Conservation (phyloP, 2,329 filamentous ascomycete genomes). For the Lasiodiplodia citricola region DNA sequence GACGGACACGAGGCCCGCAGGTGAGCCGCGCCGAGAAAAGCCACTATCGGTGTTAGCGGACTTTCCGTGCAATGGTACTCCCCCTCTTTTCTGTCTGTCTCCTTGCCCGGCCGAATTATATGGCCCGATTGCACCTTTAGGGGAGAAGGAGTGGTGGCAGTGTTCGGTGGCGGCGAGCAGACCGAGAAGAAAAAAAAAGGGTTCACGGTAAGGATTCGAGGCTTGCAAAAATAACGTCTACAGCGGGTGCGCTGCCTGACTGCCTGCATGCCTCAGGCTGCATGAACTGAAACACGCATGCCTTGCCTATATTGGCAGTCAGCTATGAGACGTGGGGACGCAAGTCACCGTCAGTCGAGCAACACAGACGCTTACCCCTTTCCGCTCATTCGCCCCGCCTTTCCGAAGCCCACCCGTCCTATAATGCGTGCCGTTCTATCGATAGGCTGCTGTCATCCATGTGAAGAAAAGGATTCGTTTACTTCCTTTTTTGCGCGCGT, state of each 20-base stretch:
- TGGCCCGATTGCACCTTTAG: neutral
- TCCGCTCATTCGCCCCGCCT: neutral
- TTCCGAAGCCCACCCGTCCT: constrained; percentile 3
- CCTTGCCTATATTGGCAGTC: neutral
- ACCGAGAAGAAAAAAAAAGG: no score
- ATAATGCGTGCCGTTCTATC: neutral
- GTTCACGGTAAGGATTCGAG: no score
- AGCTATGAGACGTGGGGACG: neutral
- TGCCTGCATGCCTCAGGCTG: constrained; percentile 1
- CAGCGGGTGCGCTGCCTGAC: neutral
- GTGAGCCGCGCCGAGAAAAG: neutral
- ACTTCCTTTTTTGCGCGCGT: neutral
- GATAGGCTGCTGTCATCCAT: neutral
- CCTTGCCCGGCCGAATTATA: neutral
- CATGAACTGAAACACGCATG: constrained; percentile 15
- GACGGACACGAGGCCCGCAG: neutral
- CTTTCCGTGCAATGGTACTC: neutral
- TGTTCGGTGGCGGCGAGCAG: no score
- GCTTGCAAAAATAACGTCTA: no score
- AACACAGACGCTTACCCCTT: constrained; percentile 2
- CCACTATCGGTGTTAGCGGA: neutral
- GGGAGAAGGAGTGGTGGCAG: no score
- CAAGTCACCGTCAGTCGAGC: neutral
- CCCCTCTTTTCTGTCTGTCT: neutral
- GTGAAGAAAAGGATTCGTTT: neutral